Percentiles rank a stretch among this genome's conserved stretches.
Evolutionary conservation across 2,329 filamentous ascomycete genomes (phyloP).

Genomic region (Macrophomina tecta): DNA sequence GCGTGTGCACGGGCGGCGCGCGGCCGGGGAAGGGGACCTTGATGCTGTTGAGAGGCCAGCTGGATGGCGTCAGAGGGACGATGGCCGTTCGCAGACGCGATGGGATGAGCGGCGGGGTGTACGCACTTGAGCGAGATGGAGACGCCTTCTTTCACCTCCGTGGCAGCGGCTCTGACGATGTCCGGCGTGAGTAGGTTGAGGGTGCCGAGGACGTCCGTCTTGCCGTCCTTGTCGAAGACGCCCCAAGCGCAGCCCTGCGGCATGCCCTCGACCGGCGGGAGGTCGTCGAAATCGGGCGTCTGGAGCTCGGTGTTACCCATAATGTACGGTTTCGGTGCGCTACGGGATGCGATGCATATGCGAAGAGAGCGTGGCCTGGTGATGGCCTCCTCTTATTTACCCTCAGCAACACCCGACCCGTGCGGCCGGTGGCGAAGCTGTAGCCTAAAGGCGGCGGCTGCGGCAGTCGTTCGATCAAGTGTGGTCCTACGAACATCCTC

Average conservation of each 20-base stretch:
- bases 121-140: constrained; percentile 61
- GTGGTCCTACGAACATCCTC: no score
- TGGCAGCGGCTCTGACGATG: constrained; percentile 50
- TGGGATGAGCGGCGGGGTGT: background rate
- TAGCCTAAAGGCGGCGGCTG: no score
- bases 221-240: constrained; percentile 28
- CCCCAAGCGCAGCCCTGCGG: constrained; percentile 28
- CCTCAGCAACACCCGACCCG: no score
- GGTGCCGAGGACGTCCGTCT: constrained; percentile 42
- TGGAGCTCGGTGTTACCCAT: constrained; percentile 35
- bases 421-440: no score
- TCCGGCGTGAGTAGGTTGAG: constrained; percentile 60
- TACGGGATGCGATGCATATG: background rate
- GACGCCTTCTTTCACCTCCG: constrained; percentile 55
- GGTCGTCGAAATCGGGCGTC: background rate
- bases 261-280: constrained; percentile 2
- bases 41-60: constrained; percentile 31
- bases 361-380: background rate
- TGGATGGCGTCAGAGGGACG: background rate
- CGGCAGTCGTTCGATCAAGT: no score
- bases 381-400: no score
- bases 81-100: background rate
- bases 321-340: background rate
- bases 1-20: constrained; percentile 43
- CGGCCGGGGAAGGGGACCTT: constrained; percentile 41